These are phyloP conservation scores for Backusella westeae DNA, from an alignment of 192 early-diverging fungal genomes.

Conservation along the genomic window DNA sequence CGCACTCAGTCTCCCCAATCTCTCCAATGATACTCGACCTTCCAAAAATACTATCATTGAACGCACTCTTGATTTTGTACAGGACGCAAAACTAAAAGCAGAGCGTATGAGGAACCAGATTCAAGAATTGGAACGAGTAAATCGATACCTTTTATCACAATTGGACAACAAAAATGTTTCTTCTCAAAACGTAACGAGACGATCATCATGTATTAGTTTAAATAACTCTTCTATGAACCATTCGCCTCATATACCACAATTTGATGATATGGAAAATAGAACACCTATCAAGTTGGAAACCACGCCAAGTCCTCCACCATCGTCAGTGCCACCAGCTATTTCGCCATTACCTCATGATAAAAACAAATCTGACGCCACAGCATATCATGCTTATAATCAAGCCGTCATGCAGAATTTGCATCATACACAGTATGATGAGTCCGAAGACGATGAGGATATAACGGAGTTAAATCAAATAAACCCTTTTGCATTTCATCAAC, in stretches of 20 bases:
- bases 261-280: not conserved
- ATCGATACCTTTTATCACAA: slow-evolving; percentile 12
- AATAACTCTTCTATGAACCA: not conserved
- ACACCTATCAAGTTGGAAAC: not conserved
- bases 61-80: slow-evolving; percentile 66
- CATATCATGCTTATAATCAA: not conserved
- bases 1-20: slow-evolving; percentile 69
- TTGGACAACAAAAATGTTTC: not conserved
- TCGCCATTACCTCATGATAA: not conserved
- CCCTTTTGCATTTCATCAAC: not conserved
- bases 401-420: not conserved
- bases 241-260: not conserved
- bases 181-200: not conserved
- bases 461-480: not conserved
- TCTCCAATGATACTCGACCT: slow-evolving; percentile 67
- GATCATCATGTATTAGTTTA: not conserved
- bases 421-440: not conserved
- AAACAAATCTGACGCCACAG: slow-evolving; percentile 4
- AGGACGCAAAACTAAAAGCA: slow-evolving; percentile 18
- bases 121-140: slow-evolving; percentile 12
- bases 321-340: not conserved
- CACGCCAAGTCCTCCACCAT: not conserved
- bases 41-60: slow-evolving; percentile 77
- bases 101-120: slow-evolving; percentile 22
- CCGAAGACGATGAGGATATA: not conserved